Base-by-base conservation (phyloP, 768 basidiomycete genomes). In the Mrakia hoshinonis region DNA sequence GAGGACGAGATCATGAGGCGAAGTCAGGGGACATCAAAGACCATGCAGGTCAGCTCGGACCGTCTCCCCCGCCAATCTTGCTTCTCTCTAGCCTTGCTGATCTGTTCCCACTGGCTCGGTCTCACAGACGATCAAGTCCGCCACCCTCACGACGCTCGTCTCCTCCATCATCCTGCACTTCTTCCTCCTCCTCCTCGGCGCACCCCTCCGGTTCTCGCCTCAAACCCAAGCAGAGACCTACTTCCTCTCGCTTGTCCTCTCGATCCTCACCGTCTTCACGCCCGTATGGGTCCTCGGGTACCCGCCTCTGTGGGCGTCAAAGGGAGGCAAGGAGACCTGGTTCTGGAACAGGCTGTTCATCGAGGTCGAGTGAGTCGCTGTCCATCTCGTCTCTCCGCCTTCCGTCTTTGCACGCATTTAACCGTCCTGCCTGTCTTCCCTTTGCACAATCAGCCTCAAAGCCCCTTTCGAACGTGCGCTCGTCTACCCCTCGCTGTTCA, bases 281-380 rank as follows among this genome's bases (percentile, higher is more conserved):
- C 87, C 90, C 12, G 84, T 86, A 2, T 90, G 89, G 76, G 82
- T 86, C 3, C 81, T 92, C 22, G 90, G 90, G 9, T 73, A 82
- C 2, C 89, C 90, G 0, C 83, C 83, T 47, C 74, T 85, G 20
- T 79, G 79, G 64, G 69, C 87, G 1, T 76, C 86, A 46, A 78
- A 85, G 67, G 84, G 51, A 6, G 67, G 47, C 7, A 61, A 46
- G 13, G 48, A 83, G 55, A 83, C 88, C 52, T 82, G 87, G 77
- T 84, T 85, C 7, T 91, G 91, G 88, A 83, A 85, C 29, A 84
- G 90, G 63, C 81, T 97, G 49, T 93, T 94, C 76, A 89, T 85
- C 61, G 89, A 92, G 74, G 81, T 90, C 73, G 83, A 85, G 93
- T 95, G 77, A 78, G 91, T 87, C 11, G 38, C 20, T 54, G 48